Evolutionary conservation across 257 asterid genomes (phyloP).

Genomic region (Pogostemon cablin): DNA sequence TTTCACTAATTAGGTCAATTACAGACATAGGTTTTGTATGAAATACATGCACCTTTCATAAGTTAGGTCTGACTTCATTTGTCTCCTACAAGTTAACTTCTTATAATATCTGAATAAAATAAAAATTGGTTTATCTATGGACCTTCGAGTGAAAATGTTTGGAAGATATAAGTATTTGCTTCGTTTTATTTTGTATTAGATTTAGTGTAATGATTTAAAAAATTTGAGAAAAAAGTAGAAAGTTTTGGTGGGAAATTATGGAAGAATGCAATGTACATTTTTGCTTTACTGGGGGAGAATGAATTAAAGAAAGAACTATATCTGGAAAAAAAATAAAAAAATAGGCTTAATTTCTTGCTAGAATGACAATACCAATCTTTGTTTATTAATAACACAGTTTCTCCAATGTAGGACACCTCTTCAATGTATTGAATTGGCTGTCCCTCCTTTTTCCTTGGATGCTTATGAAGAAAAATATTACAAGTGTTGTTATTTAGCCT

Average conservation of each 20-base stretch:
- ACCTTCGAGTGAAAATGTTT: neutral
- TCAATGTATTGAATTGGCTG: neutral
- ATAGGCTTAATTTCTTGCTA: neutral
- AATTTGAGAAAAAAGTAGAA: neutral
- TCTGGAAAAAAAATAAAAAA: neutral
- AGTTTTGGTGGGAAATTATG: neutral
- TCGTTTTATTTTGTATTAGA: neutral
- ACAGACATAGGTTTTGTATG: neutral
- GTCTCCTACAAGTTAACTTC: neutral
- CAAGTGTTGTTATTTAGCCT: too few species aligned
- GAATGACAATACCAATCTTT: neutral
- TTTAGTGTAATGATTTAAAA: neutral
- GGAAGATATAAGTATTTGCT: neutral
- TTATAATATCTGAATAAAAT: too few species aligned
- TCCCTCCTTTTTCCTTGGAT: too few species aligned
- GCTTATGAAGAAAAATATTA: too few species aligned
- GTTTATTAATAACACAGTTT: neutral
- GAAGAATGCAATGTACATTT: neutral
- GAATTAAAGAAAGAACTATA: neutral
- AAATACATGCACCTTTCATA: neutral
- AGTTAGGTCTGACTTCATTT: neutral
- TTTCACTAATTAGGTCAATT: slow-evolving; percentile 10
- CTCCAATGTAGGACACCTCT: neutral
- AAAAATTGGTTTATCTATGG: neutral
- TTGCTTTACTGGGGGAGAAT: neutral